Conservation (phyloP, 805 yeast species). For the Blastobotrys peoriensis region DNA sequence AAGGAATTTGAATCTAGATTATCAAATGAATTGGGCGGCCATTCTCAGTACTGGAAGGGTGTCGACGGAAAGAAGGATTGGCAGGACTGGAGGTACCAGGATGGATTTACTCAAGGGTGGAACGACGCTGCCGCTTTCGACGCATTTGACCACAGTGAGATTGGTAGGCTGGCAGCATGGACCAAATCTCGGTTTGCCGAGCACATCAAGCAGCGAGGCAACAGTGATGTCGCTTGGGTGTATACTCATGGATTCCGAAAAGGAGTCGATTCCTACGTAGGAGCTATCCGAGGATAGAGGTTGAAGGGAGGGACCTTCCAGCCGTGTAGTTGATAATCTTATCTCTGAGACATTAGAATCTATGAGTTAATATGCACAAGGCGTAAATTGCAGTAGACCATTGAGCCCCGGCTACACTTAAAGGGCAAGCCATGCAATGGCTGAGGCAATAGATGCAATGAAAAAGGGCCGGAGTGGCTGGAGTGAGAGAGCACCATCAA, state of each 20-base stretch:
- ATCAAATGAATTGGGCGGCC: constrained; percentile 38
- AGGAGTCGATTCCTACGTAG: constrained; percentile 43
- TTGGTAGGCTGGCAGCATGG: constrained; percentile 77
- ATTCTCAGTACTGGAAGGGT: constrained; percentile 62
- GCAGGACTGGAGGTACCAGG: constrained; percentile 77
- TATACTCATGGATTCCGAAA: constrained; percentile 81
- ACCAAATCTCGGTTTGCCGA: constrained; percentile 52
- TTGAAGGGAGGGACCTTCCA: no score
- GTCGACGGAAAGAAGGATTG: constrained; percentile 52
- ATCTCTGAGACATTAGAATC: no score
- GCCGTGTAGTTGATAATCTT: no score
- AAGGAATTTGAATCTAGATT: constrained; percentile 34
- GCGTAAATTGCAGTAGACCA: no score
- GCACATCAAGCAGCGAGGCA: constrained; percentile 52
- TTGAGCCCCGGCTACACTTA: no score
- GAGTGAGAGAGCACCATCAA: not conserved
- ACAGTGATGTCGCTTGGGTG: constrained; percentile 65
- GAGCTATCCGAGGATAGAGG: constrained; percentile 2
- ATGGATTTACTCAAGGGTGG: constrained; percentile 75
- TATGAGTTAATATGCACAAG: no score
- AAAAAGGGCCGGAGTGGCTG: not conserved
- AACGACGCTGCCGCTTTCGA: constrained; percentile 65
- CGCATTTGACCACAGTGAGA: constrained; percentile 55
- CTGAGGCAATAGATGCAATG: not conserved
- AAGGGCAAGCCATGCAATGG: not conserved